Evolutionary conservation across 352 stramenopile species (phyloP), one percentile per base, ranked within the genome.

Genomic region (Globisporangium recalcitrans): DNA sequence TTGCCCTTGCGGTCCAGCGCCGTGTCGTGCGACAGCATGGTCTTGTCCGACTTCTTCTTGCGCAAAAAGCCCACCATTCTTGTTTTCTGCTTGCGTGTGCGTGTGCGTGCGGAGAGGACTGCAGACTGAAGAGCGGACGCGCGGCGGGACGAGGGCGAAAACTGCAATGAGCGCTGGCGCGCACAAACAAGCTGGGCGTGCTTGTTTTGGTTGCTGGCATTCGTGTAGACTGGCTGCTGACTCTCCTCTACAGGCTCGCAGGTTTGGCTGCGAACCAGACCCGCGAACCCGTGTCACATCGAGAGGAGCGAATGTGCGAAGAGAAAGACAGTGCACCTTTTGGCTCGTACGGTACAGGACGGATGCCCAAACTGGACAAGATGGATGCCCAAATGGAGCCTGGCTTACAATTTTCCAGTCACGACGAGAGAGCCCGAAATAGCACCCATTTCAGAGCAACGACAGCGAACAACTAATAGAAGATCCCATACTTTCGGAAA

Each of bases 1-100:
- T 88, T 88, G 57, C 85, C 85, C 74, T 93, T 93, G 63, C 83
- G 84, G 61, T 94, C 85, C 34, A 94, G 77, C 67, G 77, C 81
- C 19, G 85, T 92, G 54, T 83, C 82, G 51, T 81, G 71, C 61
- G 72, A 78, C n/a, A 90, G 76, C 62, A 85, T 55, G 22, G 74
- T 67, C 61, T 87, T 88, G 60, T 87, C 77, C 63, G 82, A 88
- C 64, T 90, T 92, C 64, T 93, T 93, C 83, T 94, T 94, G 68
- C 82, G 81, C 63, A 91, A 67, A 69, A 94, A 92, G 1, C 82
- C 81, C 29, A 94, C 80, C 80, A 90, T 92, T 24, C 4, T 46
- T 31, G 6, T 34, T 48, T 49, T 21, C 10, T 22, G 2, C 22
- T 51, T 51, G 22, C 58, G 38, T 44, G 53, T 48, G 46, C 24